Conservation (phyloP, 73 alveolate species). For the Blepharisma stoltei region DNA sequence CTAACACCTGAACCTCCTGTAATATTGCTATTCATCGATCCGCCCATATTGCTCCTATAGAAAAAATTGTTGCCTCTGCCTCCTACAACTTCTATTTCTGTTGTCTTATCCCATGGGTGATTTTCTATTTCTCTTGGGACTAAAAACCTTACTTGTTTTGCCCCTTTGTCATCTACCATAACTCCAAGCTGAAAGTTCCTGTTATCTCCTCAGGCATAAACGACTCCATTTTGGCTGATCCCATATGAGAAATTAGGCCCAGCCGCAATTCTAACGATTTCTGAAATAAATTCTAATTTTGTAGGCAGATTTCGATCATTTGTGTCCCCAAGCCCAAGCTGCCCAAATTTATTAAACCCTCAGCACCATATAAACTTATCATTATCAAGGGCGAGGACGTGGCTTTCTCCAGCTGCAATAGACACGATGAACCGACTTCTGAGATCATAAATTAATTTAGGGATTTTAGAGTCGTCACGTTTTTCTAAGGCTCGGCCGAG, state of each 20-base stretch:
- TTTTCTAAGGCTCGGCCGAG: conserved; percentile 24
- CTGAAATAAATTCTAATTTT: neutral
- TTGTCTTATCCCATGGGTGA: conserved; percentile 14
- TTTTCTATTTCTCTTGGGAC: conserved; percentile 13
- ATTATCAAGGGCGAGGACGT: conserved; percentile 19
- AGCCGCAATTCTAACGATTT: neutral
- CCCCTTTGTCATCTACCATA: conserved; percentile 5
- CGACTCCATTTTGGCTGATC: neutral
- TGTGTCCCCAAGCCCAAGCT: conserved; percentile 21
- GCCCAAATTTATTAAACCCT: conserved; percentile 28
- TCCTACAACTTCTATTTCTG: conserved; percentile 16
- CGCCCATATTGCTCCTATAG: neutral
- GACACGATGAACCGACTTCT: neutral
- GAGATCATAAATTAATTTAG: conserved; percentile 5
- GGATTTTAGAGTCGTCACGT: conserved; percentile 1
- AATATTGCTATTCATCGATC: neutral
- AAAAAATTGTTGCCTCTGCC: conserved; percentile 5
- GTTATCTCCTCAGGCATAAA: conserved; percentile 33
- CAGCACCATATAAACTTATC: conserved; percentile 20
- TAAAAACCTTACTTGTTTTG: neutral
- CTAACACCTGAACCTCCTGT: neutral
- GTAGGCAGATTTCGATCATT: conserved; percentile 2
- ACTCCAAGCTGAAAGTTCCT: conserved; percentile 20
- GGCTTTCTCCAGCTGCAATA: conserved; percentile 22
- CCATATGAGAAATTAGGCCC: conserved; percentile 22